A percentile compares a stretch with the other conserved stretches of the same genome.
phyloP scores from a whole-genome alignment of 2,329 filamentous ascomycete genomes.

The Colletotrichum magnum region DNA sequence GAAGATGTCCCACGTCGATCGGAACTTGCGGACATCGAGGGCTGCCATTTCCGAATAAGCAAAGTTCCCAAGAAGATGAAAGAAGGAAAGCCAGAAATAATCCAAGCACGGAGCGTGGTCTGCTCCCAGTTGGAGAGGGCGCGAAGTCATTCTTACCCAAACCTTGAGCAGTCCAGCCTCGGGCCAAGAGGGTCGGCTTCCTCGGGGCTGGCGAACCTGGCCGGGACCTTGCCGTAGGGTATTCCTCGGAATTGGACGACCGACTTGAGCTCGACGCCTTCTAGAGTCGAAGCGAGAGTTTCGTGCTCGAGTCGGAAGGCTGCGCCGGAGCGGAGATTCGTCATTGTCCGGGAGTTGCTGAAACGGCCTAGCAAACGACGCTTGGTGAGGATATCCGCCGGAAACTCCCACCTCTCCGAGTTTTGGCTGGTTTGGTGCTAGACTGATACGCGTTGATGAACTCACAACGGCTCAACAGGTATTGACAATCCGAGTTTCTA shows the following conservation, averaged over 20 bases:
- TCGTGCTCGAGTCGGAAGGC: neutral
- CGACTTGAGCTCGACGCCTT: neutral
- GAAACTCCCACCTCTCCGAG: no score
- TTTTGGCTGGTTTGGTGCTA: no score
- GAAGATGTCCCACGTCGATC: constrained; percentile 58
- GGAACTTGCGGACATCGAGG: constrained; percentile 58
- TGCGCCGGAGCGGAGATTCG: neutral
- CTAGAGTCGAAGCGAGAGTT: constrained; percentile 20
- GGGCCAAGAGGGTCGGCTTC: neutral
- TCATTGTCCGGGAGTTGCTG: neutral
- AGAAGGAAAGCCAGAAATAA: neutral
- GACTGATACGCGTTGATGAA: no score
- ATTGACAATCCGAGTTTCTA: no score
- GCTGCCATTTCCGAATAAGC: constrained; percentile 43
- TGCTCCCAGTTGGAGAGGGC: no score
- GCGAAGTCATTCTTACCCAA: constrained; percentile 15
- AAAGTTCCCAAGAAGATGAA: constrained; percentile 17
- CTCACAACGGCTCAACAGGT: no score
- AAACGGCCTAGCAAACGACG: neutral
- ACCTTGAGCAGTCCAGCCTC: constrained; percentile 20
- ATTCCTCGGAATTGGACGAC: constrained; percentile 31
- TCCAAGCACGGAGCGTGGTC: neutral
- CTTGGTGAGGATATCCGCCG: no score
- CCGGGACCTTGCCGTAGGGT: constrained; percentile 26
- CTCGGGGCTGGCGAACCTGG: constrained; percentile 24